Conservation (phyloP, 2,329 filamentous ascomycete species). For the Nigrospora oryzae region DNA sequence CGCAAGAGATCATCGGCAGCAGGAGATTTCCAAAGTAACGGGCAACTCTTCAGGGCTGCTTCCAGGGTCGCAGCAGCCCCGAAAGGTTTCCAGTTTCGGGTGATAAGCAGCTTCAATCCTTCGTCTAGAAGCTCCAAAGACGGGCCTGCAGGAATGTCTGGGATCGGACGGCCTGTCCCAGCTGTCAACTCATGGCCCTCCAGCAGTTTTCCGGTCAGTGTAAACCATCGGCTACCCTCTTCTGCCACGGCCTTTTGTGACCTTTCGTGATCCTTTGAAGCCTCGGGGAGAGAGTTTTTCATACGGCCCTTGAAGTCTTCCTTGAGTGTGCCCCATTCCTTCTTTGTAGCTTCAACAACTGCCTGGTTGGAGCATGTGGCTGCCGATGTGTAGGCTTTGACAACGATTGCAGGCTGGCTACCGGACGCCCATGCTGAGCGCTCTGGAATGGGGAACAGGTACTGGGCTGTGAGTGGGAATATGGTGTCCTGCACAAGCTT, state of each 20-base stretch:
- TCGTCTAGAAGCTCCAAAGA: slow-evolving; percentile 25
- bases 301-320: slow-evolving; percentile 57
- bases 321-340: slow-evolving; percentile 57
- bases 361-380: slow-evolving; percentile 29
- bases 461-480: slow-evolving; percentile 46
- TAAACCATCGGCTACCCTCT: slow-evolving; percentile 60
- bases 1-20: slow-evolving; percentile 27
- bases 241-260: slow-evolving; percentile 64
- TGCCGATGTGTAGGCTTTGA: slow-evolving; percentile 37
- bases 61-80: slow-evolving; percentile 40
- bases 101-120: slow-evolving; percentile 33
- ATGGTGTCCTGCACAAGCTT: slow-evolving; percentile 39
- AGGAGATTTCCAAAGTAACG: slow-evolving; percentile 28
- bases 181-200: slow-evolving; percentile 19
- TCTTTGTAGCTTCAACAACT: slow-evolving; percentile 38
- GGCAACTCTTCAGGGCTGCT: slow-evolving; percentile 29
- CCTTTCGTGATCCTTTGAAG: slow-evolving; percentile 65
- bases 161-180: slow-evolving; percentile 13
- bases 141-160: slow-evolving; percentile 16
- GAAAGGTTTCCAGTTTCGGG: slow-evolving; percentile 48
- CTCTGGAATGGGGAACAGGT: slow-evolving; percentile 36
- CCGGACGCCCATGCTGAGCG: slow-evolving; percentile 25
- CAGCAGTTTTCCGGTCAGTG: slow-evolving; percentile 41
- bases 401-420: slow-evolving; percentile 27
- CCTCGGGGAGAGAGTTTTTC: slow-evolving; percentile 69